Evolutionary conservation across 2,329 filamentous ascomycete genomes (phyloP), one percentile per base, ranked within the genome.

Genomic region (Colletotrichum abscissum): DNA sequence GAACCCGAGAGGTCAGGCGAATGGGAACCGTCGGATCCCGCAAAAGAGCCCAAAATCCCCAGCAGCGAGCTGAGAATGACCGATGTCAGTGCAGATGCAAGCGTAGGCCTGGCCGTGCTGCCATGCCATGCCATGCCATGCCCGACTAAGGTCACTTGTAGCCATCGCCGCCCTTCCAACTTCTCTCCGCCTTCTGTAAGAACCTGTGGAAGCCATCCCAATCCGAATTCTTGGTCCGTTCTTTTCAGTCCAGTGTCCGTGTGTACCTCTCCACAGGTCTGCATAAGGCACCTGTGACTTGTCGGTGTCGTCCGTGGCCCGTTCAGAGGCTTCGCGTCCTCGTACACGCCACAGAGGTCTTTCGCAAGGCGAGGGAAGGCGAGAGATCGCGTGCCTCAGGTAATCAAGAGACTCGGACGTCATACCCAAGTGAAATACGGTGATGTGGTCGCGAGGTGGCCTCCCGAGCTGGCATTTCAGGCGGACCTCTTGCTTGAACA

Each of bases 1-100:
- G 78, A 78, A 79, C 72, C 74, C 78, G 77, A 67, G 63, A 75
- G 74, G 55, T 33, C 75, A 78, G 78, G 75, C 80, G 77, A 78
- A 80, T 80, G 75, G 77, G 69, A 77, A 73, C 66, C 75, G 72
- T 63, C 70, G 73, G 68, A 74, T 76, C 75, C 77, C 77, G 77
- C 79, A 67, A 24, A 57, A 49, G 42, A n/a, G 42, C 42, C 42
- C 42, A 49, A 58, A 28, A 52, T 38, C 16, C 26, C 64, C 35
- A 64, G 60, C 59, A 59, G 30, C 56, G 22, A 35, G 30, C 56
- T 12, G 19, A 58, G 56, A 30, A 35, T 30, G 33, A 59, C 26
- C 54, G 54, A 56, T 24, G 54, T 28, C 54, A 56, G 54, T 30
- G 42, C 19, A 33, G 60, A 22, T 54, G 64, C 69, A 63, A 54